Percentiles rank a stretch among this genome's conserved stretches.
Conservation (phyloP, 1,284 basidiomycete genomes). For the Pseudozyma tsukubaensis region DNA sequence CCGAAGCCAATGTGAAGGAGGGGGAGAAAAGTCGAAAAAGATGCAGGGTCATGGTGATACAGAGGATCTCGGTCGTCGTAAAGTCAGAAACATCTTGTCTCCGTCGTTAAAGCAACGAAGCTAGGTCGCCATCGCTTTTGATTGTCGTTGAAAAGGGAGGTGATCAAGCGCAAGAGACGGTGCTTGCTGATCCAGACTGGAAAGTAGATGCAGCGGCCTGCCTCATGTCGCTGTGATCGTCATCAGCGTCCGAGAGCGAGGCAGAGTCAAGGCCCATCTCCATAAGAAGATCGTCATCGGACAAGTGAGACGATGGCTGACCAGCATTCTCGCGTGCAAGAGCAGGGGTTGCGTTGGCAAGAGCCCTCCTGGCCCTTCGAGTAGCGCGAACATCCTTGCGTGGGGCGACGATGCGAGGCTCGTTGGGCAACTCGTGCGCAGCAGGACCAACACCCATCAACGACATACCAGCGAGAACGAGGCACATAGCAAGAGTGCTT, state of each 20-base stretch:
- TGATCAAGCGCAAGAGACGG: conserved; percentile 20
- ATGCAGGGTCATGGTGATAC: conserved; percentile 42
- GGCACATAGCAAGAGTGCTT: conserved; percentile 23
- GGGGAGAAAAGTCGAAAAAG: background rate
- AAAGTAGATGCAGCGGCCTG: conserved; percentile 5
- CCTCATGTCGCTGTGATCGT: conserved; percentile 15
- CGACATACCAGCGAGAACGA: conserved; percentile 37
- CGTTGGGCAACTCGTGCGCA: conserved; percentile 17
- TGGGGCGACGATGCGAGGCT: conserved; percentile 10
- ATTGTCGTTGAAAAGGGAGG: too few species aligned
- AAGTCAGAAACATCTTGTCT: conserved; percentile 9
- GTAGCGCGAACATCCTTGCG: conserved; percentile 24
- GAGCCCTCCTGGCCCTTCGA: conserved; percentile 11
- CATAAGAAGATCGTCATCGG: conserved; percentile 41
- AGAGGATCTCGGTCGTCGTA: conserved; percentile 25
- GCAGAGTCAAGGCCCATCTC: conserved; percentile 39
- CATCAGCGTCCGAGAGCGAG: conserved; percentile 32
- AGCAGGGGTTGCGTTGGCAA: conserved; percentile 4
- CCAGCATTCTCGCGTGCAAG: conserved; percentile 19
- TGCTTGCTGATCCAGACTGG: conserved; percentile 3
- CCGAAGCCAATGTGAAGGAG: conserved; percentile 14
- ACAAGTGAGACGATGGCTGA: conserved; percentile 54
- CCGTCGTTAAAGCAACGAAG: conserved; percentile 13
- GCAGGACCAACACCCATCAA: conserved; percentile 32
- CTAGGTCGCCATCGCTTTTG: background rate